phyloP scores from a whole-genome alignment of 495 filamentous ascomycete species.

The Symbiotaphrina buchneri region DNA sequence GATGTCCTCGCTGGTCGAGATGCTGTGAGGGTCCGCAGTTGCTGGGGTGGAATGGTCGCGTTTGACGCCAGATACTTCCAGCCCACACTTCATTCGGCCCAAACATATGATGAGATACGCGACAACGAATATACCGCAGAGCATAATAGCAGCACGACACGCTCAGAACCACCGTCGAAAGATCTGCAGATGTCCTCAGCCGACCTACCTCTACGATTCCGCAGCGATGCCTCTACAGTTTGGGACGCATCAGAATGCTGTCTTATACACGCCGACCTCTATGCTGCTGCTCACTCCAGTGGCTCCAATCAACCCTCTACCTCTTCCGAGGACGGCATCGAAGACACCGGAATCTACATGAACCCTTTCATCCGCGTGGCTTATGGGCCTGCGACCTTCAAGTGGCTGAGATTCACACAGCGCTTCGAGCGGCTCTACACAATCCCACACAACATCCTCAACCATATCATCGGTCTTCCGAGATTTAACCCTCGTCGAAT shows the following conservation, averaged over 20 bases:
- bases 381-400: constrained; percentile 28
- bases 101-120: neutral
- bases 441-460: constrained; percentile 28
- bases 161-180: too few relatives aligned
- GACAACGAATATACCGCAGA: neutral
- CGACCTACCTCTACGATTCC: constrained; percentile 32
- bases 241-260: constrained; percentile 71
- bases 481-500: constrained; percentile 32
- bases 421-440: constrained; percentile 36
- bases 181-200: neutral
- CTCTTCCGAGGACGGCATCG: constrained; percentile 8
- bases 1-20: constrained; percentile 40
- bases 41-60: constrained; percentile 68
- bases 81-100: too few relatives aligned
- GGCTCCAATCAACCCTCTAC: neutral
- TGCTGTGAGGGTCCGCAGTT: constrained; percentile 50
- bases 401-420: constrained; percentile 26
- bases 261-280: constrained; percentile 51
- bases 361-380: constrained; percentile 54
- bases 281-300: constrained; percentile 12
- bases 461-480: constrained; percentile 26
- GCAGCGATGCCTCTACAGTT: constrained; percentile 36
- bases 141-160: neutral
- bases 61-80: constrained; percentile 50
- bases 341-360: constrained; percentile 37